A percentile compares a stretch with the other conserved stretches of the same genome.
Conservation (phyloP, 345 rosid species). For the Salix caprea region DNA sequence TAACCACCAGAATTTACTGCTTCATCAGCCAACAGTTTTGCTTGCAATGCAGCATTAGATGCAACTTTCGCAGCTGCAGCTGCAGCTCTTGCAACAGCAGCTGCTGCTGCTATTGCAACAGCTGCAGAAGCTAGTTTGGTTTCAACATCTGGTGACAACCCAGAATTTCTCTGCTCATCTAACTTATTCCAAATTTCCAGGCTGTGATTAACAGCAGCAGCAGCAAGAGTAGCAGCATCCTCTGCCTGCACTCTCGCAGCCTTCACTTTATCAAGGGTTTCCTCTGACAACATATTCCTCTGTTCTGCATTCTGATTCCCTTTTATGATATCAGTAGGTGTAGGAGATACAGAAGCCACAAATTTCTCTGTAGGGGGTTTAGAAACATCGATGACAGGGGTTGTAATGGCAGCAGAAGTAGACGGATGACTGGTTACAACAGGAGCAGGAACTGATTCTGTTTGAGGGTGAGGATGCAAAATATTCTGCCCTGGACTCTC, state of each 20-base stretch:
- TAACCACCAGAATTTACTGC: slow-evolving; percentile 40
- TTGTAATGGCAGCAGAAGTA: slow-evolving; percentile 37
- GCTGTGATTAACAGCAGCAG: slow-evolving; percentile 66
- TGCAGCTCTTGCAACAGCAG: slow-evolving; percentile 96
- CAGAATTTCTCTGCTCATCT: slow-evolving; percentile 50
- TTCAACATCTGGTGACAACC: slow-evolving; percentile 55
- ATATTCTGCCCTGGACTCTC: slow-evolving; percentile 41
- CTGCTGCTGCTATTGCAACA: slow-evolving; percentile 77
- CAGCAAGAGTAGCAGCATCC: slow-evolving; percentile 73
- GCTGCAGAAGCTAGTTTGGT: slow-evolving; percentile 79
- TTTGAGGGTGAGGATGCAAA: slow-evolving; percentile 43
- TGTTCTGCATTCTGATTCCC: slow-evolving; percentile 35
- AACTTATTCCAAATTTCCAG: slow-evolving; percentile 73
- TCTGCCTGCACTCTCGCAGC: slow-evolving; percentile 77
- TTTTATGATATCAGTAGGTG: slow-evolving; percentile 33
- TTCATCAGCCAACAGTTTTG: slow-evolving; percentile 91
- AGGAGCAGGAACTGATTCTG: slow-evolving; percentile 37
- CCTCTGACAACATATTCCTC: slow-evolving; percentile 53
- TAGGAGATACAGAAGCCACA: slow-evolving; percentile 37
- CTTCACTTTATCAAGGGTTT: slow-evolving; percentile 51
- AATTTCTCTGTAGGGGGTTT: slow-evolving; percentile 38
- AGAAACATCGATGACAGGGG: slow-evolving; percentile 37
- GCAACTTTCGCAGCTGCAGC: slow-evolving; percentile 97
- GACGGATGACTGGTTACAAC: slow-evolving; percentile 30
- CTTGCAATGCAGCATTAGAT: slow-evolving; percentile 89